These are phyloP conservation scores for Byssothecium circinans DNA, from an alignment of 2,329 filamentous ascomycete genomes.

Conservation along the genomic window DNA sequence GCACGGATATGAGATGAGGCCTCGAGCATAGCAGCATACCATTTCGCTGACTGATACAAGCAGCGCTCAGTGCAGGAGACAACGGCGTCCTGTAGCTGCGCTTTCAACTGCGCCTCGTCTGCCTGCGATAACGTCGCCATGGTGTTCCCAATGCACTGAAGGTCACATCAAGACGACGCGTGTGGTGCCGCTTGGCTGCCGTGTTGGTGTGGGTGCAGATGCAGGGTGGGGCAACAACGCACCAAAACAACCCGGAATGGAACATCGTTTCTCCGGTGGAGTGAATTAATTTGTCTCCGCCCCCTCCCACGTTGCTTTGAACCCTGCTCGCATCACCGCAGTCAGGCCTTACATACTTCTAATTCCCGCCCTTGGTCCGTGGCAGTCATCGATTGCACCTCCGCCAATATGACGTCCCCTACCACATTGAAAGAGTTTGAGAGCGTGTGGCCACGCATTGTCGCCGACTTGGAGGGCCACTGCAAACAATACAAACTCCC, in stretches of 20 bases:
- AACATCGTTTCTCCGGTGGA: neutral
- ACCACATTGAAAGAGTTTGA: constrained; percentile 86
- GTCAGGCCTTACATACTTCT: neutral
- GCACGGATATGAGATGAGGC: constrained; percentile 8
- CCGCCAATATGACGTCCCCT: constrained; percentile 54
- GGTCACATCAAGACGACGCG: constrained; percentile 12
- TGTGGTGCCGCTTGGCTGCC: constrained; percentile 25
- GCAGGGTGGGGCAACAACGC: neutral
- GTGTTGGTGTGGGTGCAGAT: neutral
- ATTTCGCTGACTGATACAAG: constrained; percentile 95
- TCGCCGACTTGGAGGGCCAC: constrained; percentile 78
- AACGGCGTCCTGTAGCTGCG: constrained; percentile 79
- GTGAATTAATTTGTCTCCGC: neutral
- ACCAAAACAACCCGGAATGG: neutral
- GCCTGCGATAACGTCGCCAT: constrained; percentile 43
- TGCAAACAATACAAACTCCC: constrained; percentile 82
- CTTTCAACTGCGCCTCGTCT: constrained; percentile 63
- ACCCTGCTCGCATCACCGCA: neutral
- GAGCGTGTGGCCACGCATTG: constrained; percentile 81
- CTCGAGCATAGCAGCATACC: constrained; percentile 56
- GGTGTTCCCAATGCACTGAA: constrained; percentile 1
- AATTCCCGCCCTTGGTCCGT: too few species aligned
- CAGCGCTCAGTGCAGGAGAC: constrained; percentile 92
- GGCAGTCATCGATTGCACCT: neutral
- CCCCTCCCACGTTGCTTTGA: neutral